Conservation (phyloP, 768 basidiomycete species). For the Lyophyllum shimeji region DNA sequence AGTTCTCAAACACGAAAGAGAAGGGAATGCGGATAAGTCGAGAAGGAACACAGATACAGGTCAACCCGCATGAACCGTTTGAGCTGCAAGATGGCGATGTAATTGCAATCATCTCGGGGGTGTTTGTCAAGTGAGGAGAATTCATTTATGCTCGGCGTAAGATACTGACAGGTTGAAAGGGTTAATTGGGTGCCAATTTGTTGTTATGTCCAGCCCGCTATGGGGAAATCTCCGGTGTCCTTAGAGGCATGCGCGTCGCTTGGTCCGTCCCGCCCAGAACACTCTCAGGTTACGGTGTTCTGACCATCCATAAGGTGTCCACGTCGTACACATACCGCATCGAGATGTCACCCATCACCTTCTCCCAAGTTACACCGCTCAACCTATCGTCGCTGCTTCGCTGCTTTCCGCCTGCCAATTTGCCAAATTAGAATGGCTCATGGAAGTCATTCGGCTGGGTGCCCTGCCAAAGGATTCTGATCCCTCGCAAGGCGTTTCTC, state of each 20-base stretch:
- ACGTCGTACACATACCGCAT: conserved; percentile 44
- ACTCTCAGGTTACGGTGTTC: neutral
- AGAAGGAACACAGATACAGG: conserved; percentile 27
- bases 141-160: neutral
- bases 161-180: conserved; percentile 24
- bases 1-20: conserved; percentile 46
- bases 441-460: conserved; percentile 56
- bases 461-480: conserved; percentile 31
- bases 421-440: conserved; percentile 69
- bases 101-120: conserved; percentile 42
- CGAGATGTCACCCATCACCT: conserved; percentile 66
- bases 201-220: conserved; percentile 42
- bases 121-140: conserved; percentile 45
- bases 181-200: conserved; percentile 52
- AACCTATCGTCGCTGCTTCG: conserved; percentile 51
- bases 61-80: conserved; percentile 36
- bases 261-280: conserved; percentile 37
- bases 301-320: conserved; percentile 45
- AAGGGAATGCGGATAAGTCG: conserved; percentile 46
- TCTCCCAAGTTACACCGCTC: conserved; percentile 47
- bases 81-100: conserved; percentile 56
- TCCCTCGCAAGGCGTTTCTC: conserved; percentile 30
- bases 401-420: conserved; percentile 58
- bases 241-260: conserved; percentile 47
- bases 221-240: conserved; percentile 35